Base-by-base conservation (phyloP, 2,329 filamentous ascomycete species). In the Colletotrichum sp. region DNA sequence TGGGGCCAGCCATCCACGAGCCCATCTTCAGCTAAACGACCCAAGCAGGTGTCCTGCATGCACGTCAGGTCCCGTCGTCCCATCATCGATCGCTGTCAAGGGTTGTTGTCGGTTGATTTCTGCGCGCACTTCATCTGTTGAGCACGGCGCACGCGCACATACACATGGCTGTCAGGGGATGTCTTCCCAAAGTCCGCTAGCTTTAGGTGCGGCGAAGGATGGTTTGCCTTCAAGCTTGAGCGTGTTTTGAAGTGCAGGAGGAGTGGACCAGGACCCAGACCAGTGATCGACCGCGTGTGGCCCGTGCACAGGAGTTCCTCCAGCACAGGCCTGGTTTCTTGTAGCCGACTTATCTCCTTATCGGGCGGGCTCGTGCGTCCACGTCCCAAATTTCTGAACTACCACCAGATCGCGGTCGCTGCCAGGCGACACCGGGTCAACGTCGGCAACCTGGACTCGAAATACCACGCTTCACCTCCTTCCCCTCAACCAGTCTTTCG, bases 331-430 rank as follows among this genome's bases (percentile, higher is more conserved):
- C 34, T n/a, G 7, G 8, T 68, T 73, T 28, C 65, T 74, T 74
- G 64, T 76, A 76, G 36, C 70, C 59, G 21, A 52, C 59, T 76
- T 76, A 76, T 74, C 64, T 52, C 28, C 65, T 69, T 76, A 74
- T 69, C 74, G 70, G 59, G 70, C 59, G 34, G 64, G 69, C 52
- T 72, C 44, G 72, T 75, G 62, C 72, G 68, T 39, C 65, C 24
- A 65, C 34, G 65, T 52, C 13, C 70, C 71, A 76, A 76, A 76
- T 65, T 74, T 74, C 70, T 34, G 28, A 73, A 69, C 28, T 59
- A 52, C 18, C 70, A 52, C 18, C 70, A 62, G 34, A 34, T 68
- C 49, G 57, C 59, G 49, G 52, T 39, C 55, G 34, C 65, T 59
- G n/a, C n/a, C 44, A 52, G 44, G 44, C 44, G 44, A 65, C 64